phyloP scores from a whole-genome alignment of 495 filamentous ascomycete genomes.

The Lepraria neglecta region DNA sequence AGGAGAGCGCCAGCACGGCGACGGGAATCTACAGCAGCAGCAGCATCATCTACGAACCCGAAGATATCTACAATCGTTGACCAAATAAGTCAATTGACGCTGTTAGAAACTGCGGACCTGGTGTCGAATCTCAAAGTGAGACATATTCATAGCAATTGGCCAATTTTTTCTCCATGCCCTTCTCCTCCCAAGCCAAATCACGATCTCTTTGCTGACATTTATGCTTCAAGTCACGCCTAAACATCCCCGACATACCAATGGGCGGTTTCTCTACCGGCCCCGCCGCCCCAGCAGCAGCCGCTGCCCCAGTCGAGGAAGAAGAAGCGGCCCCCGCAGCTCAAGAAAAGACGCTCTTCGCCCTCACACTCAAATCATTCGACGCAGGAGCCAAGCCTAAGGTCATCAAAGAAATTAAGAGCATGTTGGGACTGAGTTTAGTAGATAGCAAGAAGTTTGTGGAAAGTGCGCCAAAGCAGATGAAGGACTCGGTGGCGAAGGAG shows the following conservation, averaged over 20 bases:
- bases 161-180: too few relatives aligned
- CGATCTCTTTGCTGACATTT: slow-evolving; percentile 15
- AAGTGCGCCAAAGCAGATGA: slow-evolving; percentile 93
- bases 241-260: slow-evolving; percentile 95
- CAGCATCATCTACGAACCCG: slow-evolving; percentile 53
- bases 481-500: slow-evolving; percentile 96
- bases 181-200: too few relatives aligned
- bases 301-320: slow-evolving; percentile 69
- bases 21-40: slow-evolving; percentile 67
- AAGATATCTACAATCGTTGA: slow-evolving; percentile 93
- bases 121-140: slow-evolving; percentile 89
- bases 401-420: slow-evolving; percentile 97
- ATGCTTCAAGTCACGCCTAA: slow-evolving; percentile 70
- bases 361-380: slow-evolving; percentile 88
- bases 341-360: slow-evolving; percentile 96
- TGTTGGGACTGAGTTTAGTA: slow-evolving; percentile 91
- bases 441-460: slow-evolving; percentile 99
- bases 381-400: slow-evolving; percentile 89
- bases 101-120: slow-evolving; percentile 93
- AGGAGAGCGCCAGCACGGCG: slow-evolving; percentile 41
- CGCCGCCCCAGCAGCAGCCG: slow-evolving; percentile 56
- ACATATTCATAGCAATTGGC: too few relatives aligned
- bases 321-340: slow-evolving; percentile 71
- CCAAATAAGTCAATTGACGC: slow-evolving; percentile 94
- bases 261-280: slow-evolving; percentile 65